Percentiles rank a stretch among this genome's conserved stretches.
Conservation (phyloP, 1,139 yeast genomes). For the Candida glucosophila region DNA sequence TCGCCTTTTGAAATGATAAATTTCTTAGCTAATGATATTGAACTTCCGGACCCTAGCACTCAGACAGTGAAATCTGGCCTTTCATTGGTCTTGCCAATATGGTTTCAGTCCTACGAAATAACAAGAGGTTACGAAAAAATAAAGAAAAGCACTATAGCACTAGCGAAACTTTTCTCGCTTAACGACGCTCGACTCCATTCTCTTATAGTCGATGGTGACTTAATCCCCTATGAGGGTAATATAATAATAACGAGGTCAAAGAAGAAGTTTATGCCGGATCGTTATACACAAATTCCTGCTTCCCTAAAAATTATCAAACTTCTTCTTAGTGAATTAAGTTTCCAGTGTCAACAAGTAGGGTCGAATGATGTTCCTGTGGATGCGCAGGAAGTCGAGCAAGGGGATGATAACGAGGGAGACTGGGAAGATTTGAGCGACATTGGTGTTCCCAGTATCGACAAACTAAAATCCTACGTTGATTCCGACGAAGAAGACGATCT, state of each 20-base stretch:
- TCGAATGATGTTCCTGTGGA: constrained; percentile 26
- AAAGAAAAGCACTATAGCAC: constrained; percentile 60
- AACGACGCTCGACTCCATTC: constrained; percentile 44
- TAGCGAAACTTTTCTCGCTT: constrained; percentile 49
- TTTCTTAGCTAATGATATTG: constrained; percentile 40
- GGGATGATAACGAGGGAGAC: constrained; percentile 40
- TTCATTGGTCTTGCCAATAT: constrained; percentile 40
- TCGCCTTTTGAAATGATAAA: constrained; percentile 56
- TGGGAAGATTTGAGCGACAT: constrained; percentile 80
- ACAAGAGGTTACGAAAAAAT: constrained; percentile 74
- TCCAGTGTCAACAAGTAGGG: constrained; percentile 45
- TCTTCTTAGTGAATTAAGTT: constrained; percentile 57
- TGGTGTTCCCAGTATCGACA: constrained; percentile 54
- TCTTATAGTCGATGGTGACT: constrained; percentile 68
- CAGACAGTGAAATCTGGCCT: constrained; percentile 17
- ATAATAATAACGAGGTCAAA: constrained; percentile 77
- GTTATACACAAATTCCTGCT: constrained; percentile 59
- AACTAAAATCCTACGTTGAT: constrained; percentile 44
- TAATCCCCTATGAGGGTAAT: constrained; percentile 52
- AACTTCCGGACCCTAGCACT: constrained; percentile 18
- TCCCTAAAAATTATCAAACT: constrained; percentile 66
- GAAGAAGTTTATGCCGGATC: constrained; percentile 60
- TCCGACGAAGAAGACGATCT: constrained; percentile 35
- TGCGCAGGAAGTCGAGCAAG: too few species aligned
- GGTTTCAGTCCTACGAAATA: constrained; percentile 79